Conservation (phyloP, 1,284 basidiomycete genomes). For the Moesziomyces sp. region DNA sequence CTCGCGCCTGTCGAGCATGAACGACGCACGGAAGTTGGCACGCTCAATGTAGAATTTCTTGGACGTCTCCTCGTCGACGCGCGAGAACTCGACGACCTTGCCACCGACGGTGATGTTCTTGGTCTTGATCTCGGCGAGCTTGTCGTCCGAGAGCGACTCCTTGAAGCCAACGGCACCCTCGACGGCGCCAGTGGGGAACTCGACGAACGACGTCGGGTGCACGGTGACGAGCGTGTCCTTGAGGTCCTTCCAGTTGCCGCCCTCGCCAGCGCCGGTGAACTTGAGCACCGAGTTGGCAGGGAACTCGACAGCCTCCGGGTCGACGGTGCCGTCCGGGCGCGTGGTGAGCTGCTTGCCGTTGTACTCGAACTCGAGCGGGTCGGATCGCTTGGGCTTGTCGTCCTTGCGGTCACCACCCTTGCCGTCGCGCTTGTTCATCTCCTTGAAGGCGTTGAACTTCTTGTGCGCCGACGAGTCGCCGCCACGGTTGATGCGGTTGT, state of each 20-base stretch:
- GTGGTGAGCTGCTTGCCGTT: constrained; percentile 72
- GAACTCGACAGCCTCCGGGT: constrained; percentile 75
- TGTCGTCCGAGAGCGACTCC: constrained; percentile 69
- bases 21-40: constrained; percentile 72
- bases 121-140: constrained; percentile 69
- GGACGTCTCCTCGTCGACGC: constrained; percentile 74
- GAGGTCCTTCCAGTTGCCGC: constrained; percentile 70
- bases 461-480: constrained; percentile 70
- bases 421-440: constrained; percentile 72
- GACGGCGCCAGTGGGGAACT: constrained; percentile 64
- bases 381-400: constrained; percentile 60
- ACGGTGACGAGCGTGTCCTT: constrained; percentile 68
- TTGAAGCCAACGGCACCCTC: constrained; percentile 70
- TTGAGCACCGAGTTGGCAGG: constrained; percentile 80
- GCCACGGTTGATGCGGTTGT: constrained; percentile 72
- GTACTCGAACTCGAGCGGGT: constrained; percentile 68
- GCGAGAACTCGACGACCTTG: constrained; percentile 67
- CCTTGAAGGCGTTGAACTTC: constrained; percentile 87
- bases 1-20: constrained; percentile 69
- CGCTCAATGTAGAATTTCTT: constrained; percentile 80
- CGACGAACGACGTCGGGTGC: constrained; percentile 59
- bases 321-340: constrained; percentile 76
- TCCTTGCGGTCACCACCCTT: constrained; percentile 68
- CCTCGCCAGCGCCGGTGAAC: constrained; percentile 71
- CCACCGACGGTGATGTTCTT: constrained; percentile 69